Evolutionary conservation across 1,139 yeast genomes (phyloP).

Genomic region (Lodderomyces oxycetoniae): DNA sequence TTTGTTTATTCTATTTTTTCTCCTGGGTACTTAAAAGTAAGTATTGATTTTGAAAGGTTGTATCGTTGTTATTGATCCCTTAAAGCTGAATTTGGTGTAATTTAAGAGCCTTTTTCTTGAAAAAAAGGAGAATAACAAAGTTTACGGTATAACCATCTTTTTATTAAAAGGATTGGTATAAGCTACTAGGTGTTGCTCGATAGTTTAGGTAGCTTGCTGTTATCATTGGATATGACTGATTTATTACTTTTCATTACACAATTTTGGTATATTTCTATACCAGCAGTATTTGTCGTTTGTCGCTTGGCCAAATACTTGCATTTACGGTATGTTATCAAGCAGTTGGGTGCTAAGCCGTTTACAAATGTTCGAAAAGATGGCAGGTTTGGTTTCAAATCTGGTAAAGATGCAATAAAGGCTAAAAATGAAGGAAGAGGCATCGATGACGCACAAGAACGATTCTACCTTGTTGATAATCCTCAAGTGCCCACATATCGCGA

Average conservation of each 20-base stretch:
- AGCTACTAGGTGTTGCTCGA: too few species aligned
- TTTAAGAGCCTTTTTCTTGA: too few species aligned
- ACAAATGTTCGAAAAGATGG: slow-evolving; percentile 16
- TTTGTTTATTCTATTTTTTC: too few species aligned
- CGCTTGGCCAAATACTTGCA: slow-evolving; percentile 1
- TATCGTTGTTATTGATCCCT: too few species aligned
- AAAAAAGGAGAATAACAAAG: too few species aligned
- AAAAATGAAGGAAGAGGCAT: slow-evolving; percentile 14
- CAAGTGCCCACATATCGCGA: slow-evolving; percentile 15
- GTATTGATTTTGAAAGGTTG: too few species aligned
- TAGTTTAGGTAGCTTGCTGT: too few species aligned
- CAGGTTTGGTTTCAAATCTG: slow-evolving; percentile 15
- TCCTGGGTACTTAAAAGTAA: too few species aligned
- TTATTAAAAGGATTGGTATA: too few species aligned
- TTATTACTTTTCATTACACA: background rate
- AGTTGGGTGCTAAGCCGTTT: slow-evolving; percentile 17
- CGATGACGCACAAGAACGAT: slow-evolving; percentile 9
- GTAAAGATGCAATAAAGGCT: slow-evolving; percentile 11
- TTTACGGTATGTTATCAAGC: slow-evolving; percentile 9
- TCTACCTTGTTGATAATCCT: slow-evolving; percentile 9
- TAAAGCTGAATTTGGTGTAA: too few species aligned
- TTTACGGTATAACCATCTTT: too few species aligned
- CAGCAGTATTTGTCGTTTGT: background rate
- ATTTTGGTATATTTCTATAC: slow-evolving; percentile 2
- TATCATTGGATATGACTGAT: background rate